Evolutionary conservation across 2,329 filamentous ascomycete genomes (phyloP).

Genomic region (Parascedosporium putredinis): DNA sequence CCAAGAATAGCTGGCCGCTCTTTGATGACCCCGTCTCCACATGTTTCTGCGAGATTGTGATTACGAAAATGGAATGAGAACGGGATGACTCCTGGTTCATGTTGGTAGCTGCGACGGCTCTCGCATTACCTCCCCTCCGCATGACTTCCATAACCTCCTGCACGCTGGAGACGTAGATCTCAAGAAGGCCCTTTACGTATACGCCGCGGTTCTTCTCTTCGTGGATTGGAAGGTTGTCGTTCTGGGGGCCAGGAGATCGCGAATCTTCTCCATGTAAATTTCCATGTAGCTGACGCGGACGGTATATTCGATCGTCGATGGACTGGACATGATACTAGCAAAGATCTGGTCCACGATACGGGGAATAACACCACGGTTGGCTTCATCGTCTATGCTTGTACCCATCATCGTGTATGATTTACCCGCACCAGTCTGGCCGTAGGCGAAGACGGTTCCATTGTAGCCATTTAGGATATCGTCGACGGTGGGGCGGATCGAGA

Average conservation of each 20-base stretch:
- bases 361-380: constrained; percentile 86
- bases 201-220: constrained; percentile 95
- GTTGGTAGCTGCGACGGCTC: constrained; percentile 92
- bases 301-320: constrained; percentile 94
- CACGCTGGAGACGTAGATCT: constrained; percentile 92
- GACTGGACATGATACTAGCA: constrained; percentile 82
- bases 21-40: constrained; percentile 92
- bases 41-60: constrained; percentile 96
- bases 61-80: constrained; percentile 95
- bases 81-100: constrained; percentile 99
- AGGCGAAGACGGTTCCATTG: constrained; percentile 97
- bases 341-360: constrained; percentile 98
- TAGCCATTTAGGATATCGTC: constrained; percentile 98
- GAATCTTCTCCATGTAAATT: constrained; percentile 98
- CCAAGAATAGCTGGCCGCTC: constrained; percentile 91
- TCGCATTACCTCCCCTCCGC: constrained; percentile 77
- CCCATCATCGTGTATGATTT: constrained; percentile 93
- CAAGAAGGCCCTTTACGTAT: constrained; percentile 88
- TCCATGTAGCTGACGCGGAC: constrained; percentile 99
- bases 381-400: constrained; percentile 79
- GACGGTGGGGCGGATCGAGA: constrained; percentile 89
- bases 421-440: constrained; percentile 94
- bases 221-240: constrained; percentile 95
- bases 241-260: constrained; percentile 82
- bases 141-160: constrained; percentile 96